These are phyloP conservation scores for Dictyophora rubrovolvata DNA, from an alignment of 768 basidiomycete genomes.

Conservation along the genomic window DNA sequence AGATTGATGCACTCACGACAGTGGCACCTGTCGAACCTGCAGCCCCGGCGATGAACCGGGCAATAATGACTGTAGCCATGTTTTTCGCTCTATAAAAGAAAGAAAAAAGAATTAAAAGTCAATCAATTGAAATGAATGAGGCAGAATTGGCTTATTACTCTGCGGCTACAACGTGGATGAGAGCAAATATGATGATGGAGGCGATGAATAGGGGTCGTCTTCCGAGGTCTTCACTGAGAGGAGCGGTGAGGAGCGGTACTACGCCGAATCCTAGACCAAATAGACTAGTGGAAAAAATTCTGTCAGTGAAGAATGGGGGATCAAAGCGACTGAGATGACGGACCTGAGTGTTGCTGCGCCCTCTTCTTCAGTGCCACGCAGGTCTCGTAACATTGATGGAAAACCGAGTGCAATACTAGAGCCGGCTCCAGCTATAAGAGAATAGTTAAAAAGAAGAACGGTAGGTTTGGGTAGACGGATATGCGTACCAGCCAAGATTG, in stretches of 20 bases:
- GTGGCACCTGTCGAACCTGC: conserved; percentile 63
- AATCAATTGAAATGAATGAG: background rate
- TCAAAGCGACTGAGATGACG: background rate
- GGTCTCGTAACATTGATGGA: conserved; percentile 40
- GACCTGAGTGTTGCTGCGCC: conserved; percentile 13
- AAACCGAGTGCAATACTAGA: conserved; percentile 44
- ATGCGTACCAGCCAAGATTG: conserved; percentile 34
- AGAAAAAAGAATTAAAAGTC: background rate
- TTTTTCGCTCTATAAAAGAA: conserved; percentile 26
- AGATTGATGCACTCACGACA: conserved; percentile 33
- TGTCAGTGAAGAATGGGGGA: background rate
- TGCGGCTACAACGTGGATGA: conserved; percentile 39
- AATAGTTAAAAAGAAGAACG: too few species aligned
- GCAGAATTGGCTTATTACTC: conserved; percentile 21
- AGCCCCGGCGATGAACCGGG: conserved; percentile 54
- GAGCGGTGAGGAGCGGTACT: conserved; percentile 54
- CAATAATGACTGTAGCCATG: conserved; percentile 54
- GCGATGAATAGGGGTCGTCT: conserved; percentile 48
- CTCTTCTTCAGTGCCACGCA: conserved; percentile 23
- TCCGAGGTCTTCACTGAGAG: conserved; percentile 67
- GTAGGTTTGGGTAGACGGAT: background rate
- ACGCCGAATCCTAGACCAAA: conserved; percentile 54
- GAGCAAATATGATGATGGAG: conserved; percentile 38
- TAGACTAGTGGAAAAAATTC: conserved; percentile 28
- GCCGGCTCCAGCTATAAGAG: conserved; percentile 33